Percentiles rank a stretch among this genome's conserved stretches.
phyloP scores from a whole-genome alignment of 768 basidiomycete genomes.

The Lactifluus subvellereus region DNA sequence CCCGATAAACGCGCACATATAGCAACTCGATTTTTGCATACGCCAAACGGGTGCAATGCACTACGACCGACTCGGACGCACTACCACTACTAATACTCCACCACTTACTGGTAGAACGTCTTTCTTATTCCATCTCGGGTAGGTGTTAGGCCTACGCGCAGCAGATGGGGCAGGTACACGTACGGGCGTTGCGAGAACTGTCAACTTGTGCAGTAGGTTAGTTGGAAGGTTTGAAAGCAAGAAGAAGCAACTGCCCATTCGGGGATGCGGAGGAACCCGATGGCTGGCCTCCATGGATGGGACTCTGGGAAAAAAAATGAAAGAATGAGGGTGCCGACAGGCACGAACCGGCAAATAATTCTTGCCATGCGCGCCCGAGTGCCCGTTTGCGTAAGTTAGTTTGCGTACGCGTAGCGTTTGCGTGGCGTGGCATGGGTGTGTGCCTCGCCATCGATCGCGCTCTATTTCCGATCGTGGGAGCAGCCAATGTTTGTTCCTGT shows the following conservation, averaged over 20 bases:
- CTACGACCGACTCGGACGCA: too few species aligned
- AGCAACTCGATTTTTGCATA: too few species aligned
- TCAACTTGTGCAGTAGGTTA: neutral
- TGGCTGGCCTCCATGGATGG: neutral
- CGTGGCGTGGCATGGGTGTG: neutral
- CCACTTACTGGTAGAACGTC: too few species aligned
- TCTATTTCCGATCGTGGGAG: slow-evolving; percentile 8
- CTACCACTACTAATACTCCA: too few species aligned
- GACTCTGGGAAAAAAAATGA: too few species aligned
- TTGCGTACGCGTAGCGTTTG: neutral
- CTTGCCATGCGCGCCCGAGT: neutral
- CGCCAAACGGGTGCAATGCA: too few species aligned
- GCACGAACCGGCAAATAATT: neutral
- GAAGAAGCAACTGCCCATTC: neutral
- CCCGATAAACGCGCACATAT: too few species aligned
- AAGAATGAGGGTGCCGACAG: neutral
- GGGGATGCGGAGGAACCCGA: neutral
- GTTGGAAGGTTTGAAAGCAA: neutral
- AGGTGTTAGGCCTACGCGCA: too few species aligned
- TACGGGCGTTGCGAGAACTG: too few species aligned
- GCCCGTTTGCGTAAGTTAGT: neutral
- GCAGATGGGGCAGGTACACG: too few species aligned
- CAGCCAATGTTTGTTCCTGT: neutral
- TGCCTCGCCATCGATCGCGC: slow-evolving; percentile 12
- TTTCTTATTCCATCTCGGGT: too few species aligned